Percentiles rank a stretch among this genome's conserved stretches.
phyloP scores from a whole-genome alignment of 2,329 filamentous ascomycete species.

The Scedosporium minutisporum region DNA sequence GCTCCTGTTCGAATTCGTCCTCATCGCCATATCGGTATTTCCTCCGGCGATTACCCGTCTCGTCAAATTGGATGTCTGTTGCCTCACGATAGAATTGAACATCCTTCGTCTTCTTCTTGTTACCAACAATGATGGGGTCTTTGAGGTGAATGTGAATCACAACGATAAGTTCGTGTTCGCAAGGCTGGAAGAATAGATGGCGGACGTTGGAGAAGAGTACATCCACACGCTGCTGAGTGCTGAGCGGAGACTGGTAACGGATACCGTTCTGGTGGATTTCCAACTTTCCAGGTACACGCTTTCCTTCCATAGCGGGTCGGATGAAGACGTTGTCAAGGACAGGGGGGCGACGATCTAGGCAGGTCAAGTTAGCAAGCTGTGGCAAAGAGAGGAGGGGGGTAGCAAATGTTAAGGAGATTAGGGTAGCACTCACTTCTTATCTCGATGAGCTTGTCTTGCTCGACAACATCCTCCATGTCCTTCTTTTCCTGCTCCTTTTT shows the following conservation, averaged over 20 bases:
- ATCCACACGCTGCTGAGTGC: conserved; percentile 76
- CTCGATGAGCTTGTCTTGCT: conserved; percentile 94
- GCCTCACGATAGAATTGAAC: conserved; percentile 97
- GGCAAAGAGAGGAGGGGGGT: neutral
- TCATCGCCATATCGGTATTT: conserved; percentile 97
- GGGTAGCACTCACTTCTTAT: conserved; percentile 62
- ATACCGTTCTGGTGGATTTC: conserved; percentile 99
- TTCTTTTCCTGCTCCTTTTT: conserved; percentile 98
- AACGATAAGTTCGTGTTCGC: conserved; percentile 90
- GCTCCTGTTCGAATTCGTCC: conserved; percentile 96
- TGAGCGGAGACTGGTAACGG: conserved; percentile 76
- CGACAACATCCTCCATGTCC: conserved; percentile 97
- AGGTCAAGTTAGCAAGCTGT: conserved; percentile 25
- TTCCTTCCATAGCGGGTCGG: conserved; percentile 89
- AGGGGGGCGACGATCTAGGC: conserved; percentile 76
- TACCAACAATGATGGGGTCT: conserved; percentile 95
- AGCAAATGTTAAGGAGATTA: neutral
- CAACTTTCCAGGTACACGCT: conserved; percentile 88
- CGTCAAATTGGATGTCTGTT: conserved; percentile 96
- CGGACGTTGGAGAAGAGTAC: conserved; percentile 97
- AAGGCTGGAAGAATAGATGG: conserved; percentile 97
- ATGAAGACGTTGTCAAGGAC: conserved; percentile 93
- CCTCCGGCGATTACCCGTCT: conserved; percentile 94
- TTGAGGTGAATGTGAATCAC: conserved; percentile 97
- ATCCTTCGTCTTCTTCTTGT: conserved; percentile 96